Base-by-base conservation (phyloP, 345 rosid genomes). In the Eucalyptus pumila region DNA sequence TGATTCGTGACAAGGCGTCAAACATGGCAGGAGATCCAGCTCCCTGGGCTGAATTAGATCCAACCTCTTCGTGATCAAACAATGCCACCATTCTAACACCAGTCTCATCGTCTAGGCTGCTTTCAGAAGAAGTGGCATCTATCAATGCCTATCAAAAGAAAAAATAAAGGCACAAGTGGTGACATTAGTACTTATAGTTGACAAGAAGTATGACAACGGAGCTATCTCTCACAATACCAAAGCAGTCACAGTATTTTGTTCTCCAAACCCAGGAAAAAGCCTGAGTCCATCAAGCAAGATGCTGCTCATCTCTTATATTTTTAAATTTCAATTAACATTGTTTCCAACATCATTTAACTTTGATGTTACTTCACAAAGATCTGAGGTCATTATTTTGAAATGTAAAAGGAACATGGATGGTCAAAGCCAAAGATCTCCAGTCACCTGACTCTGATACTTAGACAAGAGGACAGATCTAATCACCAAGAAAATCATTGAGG, bases 31-130 rank as follows among this genome's bases (percentile, higher is more conserved):
- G 99, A 91, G 99, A 98, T 52, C 99, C 99, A 89, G 99, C 99
- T 90, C 99, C 99, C 92, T 98, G 99, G 34, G 99, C 99, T 88
- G 99, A 98, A 87, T 91, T 32, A 89, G 99, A 98, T 72, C 99
- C 99, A 88, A 97, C 96, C 94, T 98, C 99, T 89, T 98, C 99
- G 19, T 98, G 99, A 94, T 98, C 99, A 93, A 97, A 98, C 91
- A 98, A 88, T 62, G 99, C 99, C 92, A 98, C 96, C 97, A 97
- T 91, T 94, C 99, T 96, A 88, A 98, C 96, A 87, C 97, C 97
- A 89, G 90, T 92, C 94, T 97, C 99, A 65, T 95, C 91, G 89
- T 94, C 94, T 87, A 98, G 96, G 92, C 94, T 93, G 44, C 94
- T 92, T 86, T 87, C 95, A 85, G 96, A 94, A 87, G 97, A 94